Conservation (phyloP, 2,329 filamentous ascomycete species). For the Botrytis deweyae region DNA sequence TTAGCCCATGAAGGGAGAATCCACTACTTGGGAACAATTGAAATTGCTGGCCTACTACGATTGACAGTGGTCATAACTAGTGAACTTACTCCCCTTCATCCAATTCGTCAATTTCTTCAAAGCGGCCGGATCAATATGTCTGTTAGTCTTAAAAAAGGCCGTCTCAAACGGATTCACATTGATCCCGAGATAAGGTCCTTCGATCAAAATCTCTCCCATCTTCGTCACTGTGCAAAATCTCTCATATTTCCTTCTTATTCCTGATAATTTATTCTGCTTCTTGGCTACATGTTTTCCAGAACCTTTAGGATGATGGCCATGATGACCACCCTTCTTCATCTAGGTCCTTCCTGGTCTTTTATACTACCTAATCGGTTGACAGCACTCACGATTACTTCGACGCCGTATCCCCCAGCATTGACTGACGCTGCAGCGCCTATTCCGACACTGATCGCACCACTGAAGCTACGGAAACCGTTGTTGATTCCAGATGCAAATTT, state of each 20-base stretch:
- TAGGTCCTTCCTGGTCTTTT: neutral
- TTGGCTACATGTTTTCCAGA: too few species aligned
- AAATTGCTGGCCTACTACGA: neutral
- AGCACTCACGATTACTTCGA: constrained; percentile 35
- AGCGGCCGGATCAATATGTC: constrained; percentile 28
- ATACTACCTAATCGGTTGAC: constrained; percentile 29
- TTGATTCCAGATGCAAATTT: constrained; percentile 31
- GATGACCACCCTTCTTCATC: neutral
- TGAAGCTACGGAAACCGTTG: constrained; percentile 31
- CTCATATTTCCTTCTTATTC: neutral
- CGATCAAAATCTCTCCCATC: constrained; percentile 31
- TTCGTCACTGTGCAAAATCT: constrained; percentile 7
- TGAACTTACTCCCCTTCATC: constrained; percentile 1
- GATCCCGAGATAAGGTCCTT: constrained; percentile 33
- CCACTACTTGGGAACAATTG: neutral
- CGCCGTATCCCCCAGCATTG: constrained; percentile 31
- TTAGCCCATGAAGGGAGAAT: neutral
- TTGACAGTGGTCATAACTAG: constrained; percentile 9
- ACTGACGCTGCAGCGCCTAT: constrained; percentile 31
- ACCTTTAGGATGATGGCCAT: neutral
- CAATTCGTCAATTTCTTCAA: constrained; percentile 28
- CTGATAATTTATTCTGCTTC: neutral
- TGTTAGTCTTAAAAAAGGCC: constrained; percentile 35
- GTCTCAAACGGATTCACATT: constrained; percentile 36
- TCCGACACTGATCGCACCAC: constrained; percentile 32